Base-by-base conservation (phyloP, 176 grass and related monocot genomes). In the Oryza brachyantha region DNA sequence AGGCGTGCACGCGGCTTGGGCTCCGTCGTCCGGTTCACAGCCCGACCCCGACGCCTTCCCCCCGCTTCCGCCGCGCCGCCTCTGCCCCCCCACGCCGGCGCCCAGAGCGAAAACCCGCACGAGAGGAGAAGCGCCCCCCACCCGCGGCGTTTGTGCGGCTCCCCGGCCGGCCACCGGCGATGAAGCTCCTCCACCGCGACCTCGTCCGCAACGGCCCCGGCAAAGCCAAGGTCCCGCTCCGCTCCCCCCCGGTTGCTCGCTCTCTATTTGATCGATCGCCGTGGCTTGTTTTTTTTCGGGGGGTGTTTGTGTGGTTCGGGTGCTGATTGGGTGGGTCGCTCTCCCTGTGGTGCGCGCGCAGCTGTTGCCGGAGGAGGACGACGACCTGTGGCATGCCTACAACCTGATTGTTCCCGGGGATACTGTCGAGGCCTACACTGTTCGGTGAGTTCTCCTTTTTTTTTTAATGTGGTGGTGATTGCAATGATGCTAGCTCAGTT, bases 341-440 rank as follows among this genome's bases (percentile, higher is more conserved):
- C 11, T 46, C 62, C 8, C 38, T 26, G 79, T 55, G n/a, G n/a
- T n/a, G n/a, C n/a, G 17, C 5, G 3, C 19, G 72, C 76, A 98
- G 88, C 66, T 98, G 62, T 25, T 94, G 29, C 96, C 92, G 36
- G 88, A 90, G 76, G 92, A 98, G 73, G 96, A 98, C 14, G 96
- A 98, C 22, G 96, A 98, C 84, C 72, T 98, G 90, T 93, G 96
- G 96, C 90, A 98, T 65, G 85, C 85, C 34, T 98, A 94, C 81
- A 93, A 93, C 74, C 92, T 98, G 65, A 98, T 98, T 31, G 76
- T 79, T 42, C 6, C 26, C 4, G 96, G 96, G 24, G 96, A 98
- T 64, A 71, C 58, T 6, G 83, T 95, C 66, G 59, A 93, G 73
- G 90, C 92, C 25, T 75, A 70, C 26, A 98, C 96, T 22, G 90